Base-by-base conservation (phyloP, 228 moss, liverwort and hornwort species). In the Sphagnum fallax region DNA sequence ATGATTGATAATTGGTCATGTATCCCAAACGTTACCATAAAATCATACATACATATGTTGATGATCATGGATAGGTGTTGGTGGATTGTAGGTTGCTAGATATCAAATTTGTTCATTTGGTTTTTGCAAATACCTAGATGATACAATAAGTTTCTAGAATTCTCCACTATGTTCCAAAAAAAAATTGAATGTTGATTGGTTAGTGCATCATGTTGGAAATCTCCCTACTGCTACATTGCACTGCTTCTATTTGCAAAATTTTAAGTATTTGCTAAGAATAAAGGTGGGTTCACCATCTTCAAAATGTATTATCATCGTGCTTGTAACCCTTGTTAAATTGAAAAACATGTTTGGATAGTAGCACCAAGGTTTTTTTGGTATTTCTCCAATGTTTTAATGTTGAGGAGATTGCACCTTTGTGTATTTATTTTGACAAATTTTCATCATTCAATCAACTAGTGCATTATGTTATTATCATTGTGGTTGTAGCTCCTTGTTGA, bases 161-260 rank as follows among this genome's bases (percentile, higher is more conserved):
- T 52, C 12, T 18, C 48, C 32, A 32, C 1, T 32, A 32, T 32
- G 64, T 12, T 55, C 49, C 64, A 5, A 32, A 12, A 78, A 61
- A 18, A 55, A 5, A 10, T 50, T 6, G 47, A 52, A 49, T 14
- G 47, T 76, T 67, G 18, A 71, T 76, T 32, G 32, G 32, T 32
- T 32, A 1, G 32, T 32, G 32, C 32, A 93, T 87, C 60, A 98
- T 48, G 74, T 94, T 49, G 98, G 92, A 12, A 73, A 68, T 76
- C 81, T 87, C 70, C 84, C 92, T 50, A 73, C 85, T 66, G 74
- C 76, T 66, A 71, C 52, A 13, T 58, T 92, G 8, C 50, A 55
- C 0, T 94, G 89, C 49, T 98, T 92, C 69, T 68, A 89, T 94
- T 94, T 72, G 94, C 86, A 2, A 94, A 94, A 64, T 80, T 88